phyloP scores from a whole-genome alignment of 371 early-diverging fungal genomes.

The Mortierella sp. region DNA sequence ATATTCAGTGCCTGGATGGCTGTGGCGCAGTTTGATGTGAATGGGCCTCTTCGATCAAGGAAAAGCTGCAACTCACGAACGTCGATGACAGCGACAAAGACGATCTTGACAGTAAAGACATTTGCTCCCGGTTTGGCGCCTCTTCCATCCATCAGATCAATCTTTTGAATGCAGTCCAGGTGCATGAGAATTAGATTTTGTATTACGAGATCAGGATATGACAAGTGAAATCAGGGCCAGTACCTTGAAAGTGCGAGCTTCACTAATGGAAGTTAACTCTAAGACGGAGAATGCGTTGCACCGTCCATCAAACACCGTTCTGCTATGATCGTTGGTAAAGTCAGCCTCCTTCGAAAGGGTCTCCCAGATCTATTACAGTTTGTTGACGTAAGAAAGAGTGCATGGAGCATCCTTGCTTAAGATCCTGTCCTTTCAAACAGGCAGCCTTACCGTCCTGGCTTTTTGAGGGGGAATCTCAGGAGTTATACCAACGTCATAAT shows the following conservation, averaged over 20 bases:
- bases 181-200: background rate
- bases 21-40: conserved; percentile 57
- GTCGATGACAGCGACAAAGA: conserved; percentile 17
- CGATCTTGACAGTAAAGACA: conserved; percentile 29
- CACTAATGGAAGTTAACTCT: conserved; percentile 9
- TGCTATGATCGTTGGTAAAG: conserved; percentile 26
- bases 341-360: conserved; percentile 46
- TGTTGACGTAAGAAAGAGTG: background rate
- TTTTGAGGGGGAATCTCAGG: conserved; percentile 53
- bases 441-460: conserved; percentile 46
- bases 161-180: background rate
- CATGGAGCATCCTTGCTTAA: background rate
- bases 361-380: conserved; percentile 47
- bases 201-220: background rate
- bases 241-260: conserved; percentile 21
- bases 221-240: background rate
- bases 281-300: conserved; percentile 60
- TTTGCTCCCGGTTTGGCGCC: conserved; percentile 20
- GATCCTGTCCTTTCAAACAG: background rate
- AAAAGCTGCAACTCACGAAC: conserved; percentile 60
- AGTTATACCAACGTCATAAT: conserved; percentile 43
- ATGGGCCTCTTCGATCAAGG: conserved; percentile 56
- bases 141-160: background rate
- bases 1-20: conserved; percentile 43
- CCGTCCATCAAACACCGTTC: conserved; percentile 61